Base-by-base conservation (phyloP, 1,284 basidiomycete species). In the Fomitopsis betulina region DNA sequence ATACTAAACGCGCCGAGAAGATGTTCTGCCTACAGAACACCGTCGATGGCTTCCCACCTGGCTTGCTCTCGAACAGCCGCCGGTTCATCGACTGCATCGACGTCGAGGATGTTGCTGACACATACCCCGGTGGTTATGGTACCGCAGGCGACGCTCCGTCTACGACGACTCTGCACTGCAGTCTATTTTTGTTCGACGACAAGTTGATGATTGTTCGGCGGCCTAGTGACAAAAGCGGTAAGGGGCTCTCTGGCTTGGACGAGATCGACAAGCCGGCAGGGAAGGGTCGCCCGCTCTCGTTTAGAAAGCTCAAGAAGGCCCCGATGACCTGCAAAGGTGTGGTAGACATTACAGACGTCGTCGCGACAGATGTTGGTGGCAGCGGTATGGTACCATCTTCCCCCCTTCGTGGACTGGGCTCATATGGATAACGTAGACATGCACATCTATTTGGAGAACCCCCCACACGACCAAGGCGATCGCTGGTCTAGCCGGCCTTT, bases 111-210 rank as follows among this genome's bases (percentile, higher is more conserved):
- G 72, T 87, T 67, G 5, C 77, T 75, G 54, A 71, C 77, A 52
- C 83, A 17, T 65, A 55, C 6, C 58, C 60, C 7, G 51, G 55
- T 3, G 56, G 59, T 23, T 53, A 39, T 4, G 25, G 27, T 9
- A 8, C 9, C 33, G 13, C 35, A 13, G 25, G 61, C 54, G 30
- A 47, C 53, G 67, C 70, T 71, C 33, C 25, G 10, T 19, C 49
- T 9, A 33, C 8, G 33, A 37, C 35, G 5, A 62, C 79, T 2
- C 79, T 98, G 10, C 91, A 93, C 66, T 96, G 93, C 72, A 93
- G 91, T 0, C 76, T 99, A 37, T 93, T 99, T 72, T 79, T 99
- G 42, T 99, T 99, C 68, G 92, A 96, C 66, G 97, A 99, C 75
- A 93, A 94, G 68, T 76, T 99, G 32, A 83, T 98, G 69, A 86